These are phyloP conservation scores for Trichoderma atroviride DNA, from an alignment of 2,329 filamentous ascomycete genomes.

Conservation along the genomic window DNA sequence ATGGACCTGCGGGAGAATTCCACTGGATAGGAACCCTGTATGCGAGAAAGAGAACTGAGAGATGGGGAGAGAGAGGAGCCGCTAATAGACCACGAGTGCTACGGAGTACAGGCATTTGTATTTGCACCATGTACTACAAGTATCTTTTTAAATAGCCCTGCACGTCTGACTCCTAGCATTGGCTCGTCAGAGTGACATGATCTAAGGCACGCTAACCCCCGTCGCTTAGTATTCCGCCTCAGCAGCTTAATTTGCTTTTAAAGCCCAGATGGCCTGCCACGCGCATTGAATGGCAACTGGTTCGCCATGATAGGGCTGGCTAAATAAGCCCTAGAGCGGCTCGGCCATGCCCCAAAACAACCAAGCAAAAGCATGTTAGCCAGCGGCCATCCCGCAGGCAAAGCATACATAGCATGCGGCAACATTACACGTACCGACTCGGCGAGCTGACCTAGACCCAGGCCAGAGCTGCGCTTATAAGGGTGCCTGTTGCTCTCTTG, in stretches of 20 bases:
- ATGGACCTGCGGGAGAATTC: not conserved
- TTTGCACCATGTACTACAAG: not conserved
- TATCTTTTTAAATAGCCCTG: not conserved
- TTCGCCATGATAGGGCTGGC: conserved; percentile 13
- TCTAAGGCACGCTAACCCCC: conserved; percentile 4
- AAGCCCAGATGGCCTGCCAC: not conserved
- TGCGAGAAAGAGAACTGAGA: not conserved
- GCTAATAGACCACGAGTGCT: not conserved
- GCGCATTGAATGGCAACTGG: not conserved
- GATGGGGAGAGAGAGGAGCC: not conserved
- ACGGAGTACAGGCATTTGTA: not conserved
- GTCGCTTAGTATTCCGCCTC: not conserved
- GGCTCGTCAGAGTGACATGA: conserved; percentile 23
- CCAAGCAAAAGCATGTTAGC: not conserved
- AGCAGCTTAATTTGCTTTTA: conserved; percentile 19
- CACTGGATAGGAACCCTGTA: not conserved
- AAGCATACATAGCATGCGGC: not conserved
- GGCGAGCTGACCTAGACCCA: not conserved
- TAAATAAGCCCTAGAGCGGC: conserved; percentile 8
- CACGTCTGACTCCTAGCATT: conserved; percentile 5
- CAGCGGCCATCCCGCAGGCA: not conserved
- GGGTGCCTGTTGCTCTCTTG: not conserved
- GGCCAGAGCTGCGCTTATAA: not conserved
- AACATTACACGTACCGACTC: conserved; percentile 18
- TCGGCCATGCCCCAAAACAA: not conserved